These are phyloP conservation scores for Elsinoe ampelina DNA, from an alignment of 2,329 filamentous ascomycete genomes.

Conservation along the genomic window DNA sequence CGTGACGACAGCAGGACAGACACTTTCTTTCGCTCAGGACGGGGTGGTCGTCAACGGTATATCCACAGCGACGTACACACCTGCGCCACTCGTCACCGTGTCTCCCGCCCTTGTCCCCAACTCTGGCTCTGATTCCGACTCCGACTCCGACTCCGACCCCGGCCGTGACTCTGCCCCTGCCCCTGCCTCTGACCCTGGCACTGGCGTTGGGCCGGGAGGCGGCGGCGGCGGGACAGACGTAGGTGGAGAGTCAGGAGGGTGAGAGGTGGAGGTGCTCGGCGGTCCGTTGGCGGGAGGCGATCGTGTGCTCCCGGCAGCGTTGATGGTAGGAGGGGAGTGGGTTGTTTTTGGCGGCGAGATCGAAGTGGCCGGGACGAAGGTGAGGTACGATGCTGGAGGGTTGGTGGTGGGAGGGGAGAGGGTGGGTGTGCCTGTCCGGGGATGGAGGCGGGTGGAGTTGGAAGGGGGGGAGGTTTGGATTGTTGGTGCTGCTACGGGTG, in stretches of 20 bases:
- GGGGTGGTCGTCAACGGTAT: background rate
- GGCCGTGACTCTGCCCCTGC: no score
- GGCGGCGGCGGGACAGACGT: no score
- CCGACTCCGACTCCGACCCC: no score
- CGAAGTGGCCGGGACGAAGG: background rate
- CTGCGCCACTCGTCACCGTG: no score
- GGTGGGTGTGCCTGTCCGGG: background rate
- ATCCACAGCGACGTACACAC: background rate
- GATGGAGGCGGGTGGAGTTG: background rate
- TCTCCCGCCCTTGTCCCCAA: background rate
- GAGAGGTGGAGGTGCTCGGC: no score
- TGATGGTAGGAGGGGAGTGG: background rate
- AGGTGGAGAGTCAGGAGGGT: background rate
- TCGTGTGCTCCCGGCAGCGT: background rate
- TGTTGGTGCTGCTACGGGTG: no score
- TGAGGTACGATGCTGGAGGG: background rate
- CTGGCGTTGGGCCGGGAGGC: no score
- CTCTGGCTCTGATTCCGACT: no score
- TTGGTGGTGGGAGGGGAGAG: background rate
- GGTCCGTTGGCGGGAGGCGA: no score
- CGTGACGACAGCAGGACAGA: background rate
- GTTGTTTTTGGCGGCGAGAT: background rate
- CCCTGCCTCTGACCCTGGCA: no score
- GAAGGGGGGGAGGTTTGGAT: background rate
- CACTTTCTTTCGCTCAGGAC: background rate